Evolutionary conservation across 2,329 filamentous ascomycete species (phyloP).

Genomic region (Epicoccum nigrum): DNA sequence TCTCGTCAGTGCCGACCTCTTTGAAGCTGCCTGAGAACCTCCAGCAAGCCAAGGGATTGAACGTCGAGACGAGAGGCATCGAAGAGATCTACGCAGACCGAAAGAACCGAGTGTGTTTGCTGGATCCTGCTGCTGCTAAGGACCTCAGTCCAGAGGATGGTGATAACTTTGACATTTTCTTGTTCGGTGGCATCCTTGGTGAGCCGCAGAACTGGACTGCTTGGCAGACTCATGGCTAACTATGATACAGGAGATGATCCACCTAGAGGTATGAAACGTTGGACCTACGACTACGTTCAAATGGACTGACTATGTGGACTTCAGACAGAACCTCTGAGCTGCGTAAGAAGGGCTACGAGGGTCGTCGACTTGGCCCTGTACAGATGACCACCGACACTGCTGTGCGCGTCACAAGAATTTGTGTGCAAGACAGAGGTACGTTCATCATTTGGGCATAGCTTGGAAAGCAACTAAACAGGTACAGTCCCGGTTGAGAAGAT

Average conservation of each 20-base stretch:
- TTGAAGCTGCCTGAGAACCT: slow-evolving; percentile 68
- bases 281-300: background rate
- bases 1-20: slow-evolving; percentile 77
- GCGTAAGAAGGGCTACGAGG: slow-evolving; percentile 88
- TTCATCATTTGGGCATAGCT: slow-evolving; percentile 10
- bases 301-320: slow-evolving; percentile 27
- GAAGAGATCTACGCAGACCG: slow-evolving; percentile 78
- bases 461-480: slow-evolving; percentile 23
- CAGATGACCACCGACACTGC: slow-evolving; percentile 99
- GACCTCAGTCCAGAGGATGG: slow-evolving; percentile 86
- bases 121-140: slow-evolving; percentile 82
- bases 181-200: slow-evolving; percentile 97
- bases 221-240: slow-evolving; percentile 29
- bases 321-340: slow-evolving; percentile 94
- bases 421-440: slow-evolving; percentile 82
- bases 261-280: slow-evolving; percentile 72
- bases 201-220: slow-evolving; percentile 32
- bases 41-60: slow-evolving; percentile 65
- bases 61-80: slow-evolving; percentile 76
- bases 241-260: slow-evolving; percentile 79
- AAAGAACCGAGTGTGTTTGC: slow-evolving; percentile 80
- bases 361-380: slow-evolving; percentile 83
- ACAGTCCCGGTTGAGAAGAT: slow-evolving; percentile 79
- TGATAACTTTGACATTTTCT: slow-evolving; percentile 82
- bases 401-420: slow-evolving; percentile 87